Evolutionary conservation across 108 stramenopile species (phyloP).

Genomic region (Nitzschia sp.): DNA sequence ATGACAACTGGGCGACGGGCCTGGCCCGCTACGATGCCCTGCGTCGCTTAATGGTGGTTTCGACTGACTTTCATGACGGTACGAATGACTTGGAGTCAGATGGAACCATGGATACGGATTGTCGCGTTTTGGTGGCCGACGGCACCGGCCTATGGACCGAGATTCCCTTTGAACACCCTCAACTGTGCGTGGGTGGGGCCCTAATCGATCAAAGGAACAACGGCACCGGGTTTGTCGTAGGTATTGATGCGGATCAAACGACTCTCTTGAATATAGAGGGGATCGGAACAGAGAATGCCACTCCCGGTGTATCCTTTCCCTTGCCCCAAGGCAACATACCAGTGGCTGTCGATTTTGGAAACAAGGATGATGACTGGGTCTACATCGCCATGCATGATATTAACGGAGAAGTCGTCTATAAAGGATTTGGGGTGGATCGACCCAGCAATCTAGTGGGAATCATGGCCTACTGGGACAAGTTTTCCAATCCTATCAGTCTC

Average conservation of each 20-base stretch:
- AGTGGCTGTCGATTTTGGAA: not conserved
- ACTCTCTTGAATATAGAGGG: not conserved
- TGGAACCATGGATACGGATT: slow-evolving; percentile 3
- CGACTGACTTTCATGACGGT: not conserved
- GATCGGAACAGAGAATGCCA: not conserved
- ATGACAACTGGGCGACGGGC: not conserved
- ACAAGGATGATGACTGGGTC: not conserved
- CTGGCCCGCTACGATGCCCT: not conserved
- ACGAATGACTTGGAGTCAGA: not conserved
- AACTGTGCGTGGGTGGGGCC: slow-evolving; percentile 4
- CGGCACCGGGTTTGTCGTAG: not conserved
- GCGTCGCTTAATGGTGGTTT: not conserved
- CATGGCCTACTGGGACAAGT: slow-evolving; percentile 4
- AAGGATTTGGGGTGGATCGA: not conserved
- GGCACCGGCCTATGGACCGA: not conserved
- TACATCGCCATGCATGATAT: slow-evolving; percentile 2
- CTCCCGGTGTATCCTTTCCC: not conserved
- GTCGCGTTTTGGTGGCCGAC: not conserved
- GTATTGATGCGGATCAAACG: slow-evolving; percentile 2
- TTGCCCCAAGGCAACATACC: not conserved
- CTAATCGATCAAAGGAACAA: not conserved
- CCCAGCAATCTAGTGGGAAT: not conserved
- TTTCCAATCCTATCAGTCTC: not conserved
- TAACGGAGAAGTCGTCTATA: not conserved
- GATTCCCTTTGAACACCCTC: not conserved